Evolutionary conservation across 164 flowering plant genomes (phyloP).

Genomic region (Nymphaea thermarum): DNA sequence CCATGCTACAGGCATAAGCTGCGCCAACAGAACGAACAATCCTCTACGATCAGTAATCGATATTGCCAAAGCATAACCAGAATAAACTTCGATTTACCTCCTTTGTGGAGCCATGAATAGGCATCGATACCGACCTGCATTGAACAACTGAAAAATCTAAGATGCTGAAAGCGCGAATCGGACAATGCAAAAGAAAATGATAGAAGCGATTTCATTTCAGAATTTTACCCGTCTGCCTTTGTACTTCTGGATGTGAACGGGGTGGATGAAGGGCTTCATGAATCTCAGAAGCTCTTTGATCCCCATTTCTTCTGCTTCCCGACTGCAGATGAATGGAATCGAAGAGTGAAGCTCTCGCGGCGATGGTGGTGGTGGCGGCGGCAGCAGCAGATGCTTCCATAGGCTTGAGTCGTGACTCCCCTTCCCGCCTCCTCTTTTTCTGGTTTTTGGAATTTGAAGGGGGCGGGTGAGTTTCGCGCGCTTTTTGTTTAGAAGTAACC

Average conservation of each 20-base stretch:
- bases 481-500: too few species aligned
- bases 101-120: conserved; percentile 92
- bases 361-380: too few species aligned
- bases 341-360: too few species aligned
- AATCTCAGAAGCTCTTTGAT: conserved; percentile 70
- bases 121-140: conserved; percentile 84
- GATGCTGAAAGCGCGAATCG: background rate
- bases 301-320: conserved; percentile 33
- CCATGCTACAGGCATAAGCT: conserved; percentile 95
- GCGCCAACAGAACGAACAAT: background rate
- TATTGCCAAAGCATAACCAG: background rate
- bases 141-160: background rate
- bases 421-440: too few species aligned
- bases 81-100: conserved; percentile 33
- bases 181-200: background rate
- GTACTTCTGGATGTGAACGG: conserved; percentile 60
- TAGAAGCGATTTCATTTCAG: background rate
- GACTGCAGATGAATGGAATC: too few species aligned
- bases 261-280: conserved; percentile 63
- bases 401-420: too few species aligned
- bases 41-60: background rate
- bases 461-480: too few species aligned
- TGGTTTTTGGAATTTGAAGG: too few species aligned
- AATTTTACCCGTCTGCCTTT: conserved; percentile 53
- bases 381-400: too few species aligned